Evolutionary conservation across 305 asterid genomes (phyloP).

Genomic region (Solanum hybrid): DNA sequence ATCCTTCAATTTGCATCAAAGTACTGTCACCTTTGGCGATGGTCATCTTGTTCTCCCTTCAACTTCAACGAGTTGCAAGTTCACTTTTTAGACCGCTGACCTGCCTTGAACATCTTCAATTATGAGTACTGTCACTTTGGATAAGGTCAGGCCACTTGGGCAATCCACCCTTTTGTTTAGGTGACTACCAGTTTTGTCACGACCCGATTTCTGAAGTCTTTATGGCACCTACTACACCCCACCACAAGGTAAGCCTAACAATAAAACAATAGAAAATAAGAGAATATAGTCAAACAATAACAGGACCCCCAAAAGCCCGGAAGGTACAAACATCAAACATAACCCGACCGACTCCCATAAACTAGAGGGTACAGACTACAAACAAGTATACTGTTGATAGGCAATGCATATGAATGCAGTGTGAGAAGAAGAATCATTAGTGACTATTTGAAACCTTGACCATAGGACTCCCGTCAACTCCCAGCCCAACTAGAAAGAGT

Average conservation of each 20-base stretch:
- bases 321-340: not conserved
- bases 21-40: too few species aligned
- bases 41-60: too few species aligned
- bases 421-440: not conserved
- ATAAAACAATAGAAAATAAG: too few species aligned
- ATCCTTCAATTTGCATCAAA: too few species aligned
- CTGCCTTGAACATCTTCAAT: too few species aligned
- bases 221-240: not conserved
- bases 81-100: too few species aligned
- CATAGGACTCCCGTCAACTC: not conserved
- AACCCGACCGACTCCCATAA: not conserved
- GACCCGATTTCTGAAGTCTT: not conserved
- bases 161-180: too few species aligned
- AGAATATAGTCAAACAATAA: not conserved
- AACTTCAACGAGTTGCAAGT: too few species aligned
- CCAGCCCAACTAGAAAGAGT: not conserved
- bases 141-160: too few species aligned
- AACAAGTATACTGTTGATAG: not conserved
- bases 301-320: not conserved
- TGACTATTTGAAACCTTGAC: not conserved
- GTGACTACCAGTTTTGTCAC: not conserved
- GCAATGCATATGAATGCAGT: not conserved
- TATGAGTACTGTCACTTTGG: too few species aligned
- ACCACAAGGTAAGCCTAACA: not conserved
- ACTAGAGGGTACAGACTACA: not conserved